A percentile compares a stretch with the other conserved stretches of the same genome.
phyloP scores from a whole-genome alignment of 2,329 filamentous ascomycete species.

The Diplodia corticola region DNA sequence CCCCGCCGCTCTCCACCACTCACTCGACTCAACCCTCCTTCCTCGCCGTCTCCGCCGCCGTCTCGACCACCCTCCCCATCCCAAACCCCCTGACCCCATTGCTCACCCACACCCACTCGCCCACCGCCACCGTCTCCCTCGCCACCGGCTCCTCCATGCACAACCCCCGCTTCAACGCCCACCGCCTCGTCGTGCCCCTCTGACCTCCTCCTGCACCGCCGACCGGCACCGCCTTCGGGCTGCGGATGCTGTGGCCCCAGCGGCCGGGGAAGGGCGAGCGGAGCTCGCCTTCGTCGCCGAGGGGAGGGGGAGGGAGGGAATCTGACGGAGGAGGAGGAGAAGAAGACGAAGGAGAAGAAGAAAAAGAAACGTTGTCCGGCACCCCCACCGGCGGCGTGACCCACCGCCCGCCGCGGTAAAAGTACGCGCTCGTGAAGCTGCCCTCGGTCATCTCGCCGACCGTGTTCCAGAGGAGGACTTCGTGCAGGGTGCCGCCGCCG shows the following conservation, averaged over 20 bases:
- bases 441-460: conserved; percentile 77
- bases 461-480: conserved; percentile 73
- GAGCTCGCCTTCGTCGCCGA: conserved; percentile 37
- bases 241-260: conserved; percentile 41
- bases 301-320: neutral
- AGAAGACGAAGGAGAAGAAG: neutral
- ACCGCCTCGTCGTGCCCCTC: conserved; percentile 76
- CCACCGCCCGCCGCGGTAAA: conserved; percentile 73
- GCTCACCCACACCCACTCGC: conserved; percentile 84
- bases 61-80: conserved; percentile 37
- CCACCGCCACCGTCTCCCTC: conserved; percentile 62
- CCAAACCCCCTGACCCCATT: conserved; percentile 81
- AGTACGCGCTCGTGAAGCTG: conserved; percentile 78
- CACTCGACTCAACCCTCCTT: neutral
- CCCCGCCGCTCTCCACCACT: too few species aligned
- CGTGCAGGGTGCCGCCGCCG: conserved; percentile 40
- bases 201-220: conserved; percentile 66
- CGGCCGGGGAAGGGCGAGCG: conserved; percentile 38
- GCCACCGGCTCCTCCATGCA: conserved; percentile 65
- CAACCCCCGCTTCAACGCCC: conserved; percentile 71
- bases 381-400: conserved; percentile 66
- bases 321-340: neutral
- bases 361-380: neutral
- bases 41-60: neutral
- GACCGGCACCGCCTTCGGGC: conserved; percentile 53